phyloP scores from a whole-genome alignment of 139 green algal genomes.

The Mychonastes homosphaera region DNA sequence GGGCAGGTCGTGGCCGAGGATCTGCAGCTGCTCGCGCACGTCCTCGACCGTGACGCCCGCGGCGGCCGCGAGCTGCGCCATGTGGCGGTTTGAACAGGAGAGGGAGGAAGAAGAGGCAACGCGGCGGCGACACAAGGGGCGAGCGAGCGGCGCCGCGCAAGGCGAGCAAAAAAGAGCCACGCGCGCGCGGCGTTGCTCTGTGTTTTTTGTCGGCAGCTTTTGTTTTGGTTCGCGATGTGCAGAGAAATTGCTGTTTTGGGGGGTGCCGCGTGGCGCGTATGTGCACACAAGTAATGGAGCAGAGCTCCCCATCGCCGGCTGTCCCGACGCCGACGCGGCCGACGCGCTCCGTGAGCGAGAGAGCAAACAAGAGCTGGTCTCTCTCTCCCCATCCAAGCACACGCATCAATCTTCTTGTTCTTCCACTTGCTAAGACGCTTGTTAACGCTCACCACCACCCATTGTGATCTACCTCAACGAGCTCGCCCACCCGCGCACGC shows the following conservation, averaged over 20 bases:
- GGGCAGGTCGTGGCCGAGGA: constrained; percentile 13
- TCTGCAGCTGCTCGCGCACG: constrained; percentile 20
- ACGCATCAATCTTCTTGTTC: constrained; percentile 2
- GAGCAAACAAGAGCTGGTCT: too few species aligned
- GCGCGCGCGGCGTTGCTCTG: background rate
- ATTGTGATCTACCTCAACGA: background rate
- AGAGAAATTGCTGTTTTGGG: too few species aligned
- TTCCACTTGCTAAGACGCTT: background rate
- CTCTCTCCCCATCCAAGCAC: too few species aligned
- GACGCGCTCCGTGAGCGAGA: too few species aligned
- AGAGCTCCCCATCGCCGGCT: too few species aligned
- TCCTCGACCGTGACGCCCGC: background rate
- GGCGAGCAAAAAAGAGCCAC: background rate
- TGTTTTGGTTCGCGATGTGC: background rate
- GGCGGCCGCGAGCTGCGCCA: background rate
- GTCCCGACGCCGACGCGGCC: too few species aligned
- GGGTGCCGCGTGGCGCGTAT: too few species aligned
- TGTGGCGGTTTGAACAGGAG: background rate
- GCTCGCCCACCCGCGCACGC: too few species aligned
- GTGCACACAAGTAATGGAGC: too few species aligned
- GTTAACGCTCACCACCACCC: background rate
- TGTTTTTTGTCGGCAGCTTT: background rate
- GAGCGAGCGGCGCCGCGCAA: constrained; percentile 6
- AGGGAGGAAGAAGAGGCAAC: background rate
- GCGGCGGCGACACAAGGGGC: constrained; percentile 6